These are phyloP conservation scores for Medicago truncatula DNA, from an alignment of 306 rosid genomes.

Conservation along the genomic window DNA sequence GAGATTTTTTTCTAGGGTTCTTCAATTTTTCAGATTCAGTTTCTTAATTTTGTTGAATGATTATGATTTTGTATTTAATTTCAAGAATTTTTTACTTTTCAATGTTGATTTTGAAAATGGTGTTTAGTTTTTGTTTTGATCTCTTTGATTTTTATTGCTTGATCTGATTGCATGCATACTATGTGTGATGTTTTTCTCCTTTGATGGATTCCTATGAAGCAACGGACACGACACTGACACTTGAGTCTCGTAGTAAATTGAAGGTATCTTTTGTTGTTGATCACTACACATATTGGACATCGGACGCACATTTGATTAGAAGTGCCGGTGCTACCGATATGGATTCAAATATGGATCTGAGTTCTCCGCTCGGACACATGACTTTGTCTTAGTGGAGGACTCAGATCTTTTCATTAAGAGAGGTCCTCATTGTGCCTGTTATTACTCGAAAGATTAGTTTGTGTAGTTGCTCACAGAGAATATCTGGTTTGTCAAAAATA, in stretches of 20 bases:
- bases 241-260: too few species aligned
- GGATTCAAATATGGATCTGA: too few species aligned
- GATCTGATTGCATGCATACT: constrained; percentile 39
- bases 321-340: too few species aligned
- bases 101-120: constrained; percentile 4
- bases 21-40: neutral
- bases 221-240: too few species aligned
- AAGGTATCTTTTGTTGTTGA: too few species aligned
- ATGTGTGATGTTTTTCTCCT: neutral
- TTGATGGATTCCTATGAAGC: neutral
- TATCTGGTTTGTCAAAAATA: neutral
- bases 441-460: neutral
- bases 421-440: neutral
- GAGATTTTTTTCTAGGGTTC: constrained; percentile 29
- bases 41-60: too few species aligned
- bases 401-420: neutral
- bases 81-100: neutral
- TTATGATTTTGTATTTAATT: too few species aligned
- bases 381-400: neutral
- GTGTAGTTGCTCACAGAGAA: neutral
- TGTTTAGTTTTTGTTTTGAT: neutral
- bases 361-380: neutral
- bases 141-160: constrained; percentile 6
- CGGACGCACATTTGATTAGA: too few species aligned
- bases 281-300: too few species aligned